A percentile compares a stretch with the other conserved stretches of the same genome.
Conservation (phyloP, 2,329 filamentous ascomycete species). For the Paracorniculantispora psalliotae region DNA sequence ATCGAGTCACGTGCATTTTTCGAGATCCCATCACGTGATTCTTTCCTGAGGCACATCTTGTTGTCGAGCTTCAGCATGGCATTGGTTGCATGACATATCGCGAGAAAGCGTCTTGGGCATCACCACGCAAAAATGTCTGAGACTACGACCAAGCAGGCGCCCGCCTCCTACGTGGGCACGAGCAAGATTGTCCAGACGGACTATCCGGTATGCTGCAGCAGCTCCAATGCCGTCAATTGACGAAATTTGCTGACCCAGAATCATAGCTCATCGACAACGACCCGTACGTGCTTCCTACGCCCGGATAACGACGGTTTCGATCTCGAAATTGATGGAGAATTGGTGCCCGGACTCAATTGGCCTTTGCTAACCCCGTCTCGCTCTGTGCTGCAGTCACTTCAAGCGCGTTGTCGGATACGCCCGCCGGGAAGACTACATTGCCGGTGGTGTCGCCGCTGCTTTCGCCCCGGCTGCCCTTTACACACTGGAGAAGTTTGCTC, state of each 20-base stretch:
- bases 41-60: constrained; percentile 26
- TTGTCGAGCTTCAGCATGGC: constrained; percentile 19
- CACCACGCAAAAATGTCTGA: constrained; percentile 33
- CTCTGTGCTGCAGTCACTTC: constrained; percentile 62
- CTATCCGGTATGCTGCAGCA: constrained; percentile 66
- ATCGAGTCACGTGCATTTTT: constrained; percentile 9
- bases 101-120: constrained; percentile 23
- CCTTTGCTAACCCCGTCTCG: constrained; percentile 19
- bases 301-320: constrained; percentile 9
- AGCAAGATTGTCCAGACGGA: constrained; percentile 77
- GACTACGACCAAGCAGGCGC: constrained; percentile 33
- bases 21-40: constrained; percentile 25
- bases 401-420: constrained; percentile 86
- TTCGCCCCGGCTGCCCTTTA: constrained; percentile 69
- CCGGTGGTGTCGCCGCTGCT: constrained; percentile 63
- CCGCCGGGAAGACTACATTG: constrained; percentile 74
- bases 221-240: constrained; percentile 20
- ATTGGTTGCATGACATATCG: constrained; percentile 17
- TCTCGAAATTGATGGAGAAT: neutral
- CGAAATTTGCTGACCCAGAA: constrained; percentile 21
- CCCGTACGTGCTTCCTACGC: constrained; percentile 58
- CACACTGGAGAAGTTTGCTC: constrained; percentile 77
- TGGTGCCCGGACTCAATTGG: neutral
- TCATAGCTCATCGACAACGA: constrained; percentile 96
- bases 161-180: constrained; percentile 32